Evolutionary conservation across 2,329 filamentous ascomycete species (phyloP), one percentile per base, ranked within the genome.

Genomic region (Aspergillus sp.): DNA sequence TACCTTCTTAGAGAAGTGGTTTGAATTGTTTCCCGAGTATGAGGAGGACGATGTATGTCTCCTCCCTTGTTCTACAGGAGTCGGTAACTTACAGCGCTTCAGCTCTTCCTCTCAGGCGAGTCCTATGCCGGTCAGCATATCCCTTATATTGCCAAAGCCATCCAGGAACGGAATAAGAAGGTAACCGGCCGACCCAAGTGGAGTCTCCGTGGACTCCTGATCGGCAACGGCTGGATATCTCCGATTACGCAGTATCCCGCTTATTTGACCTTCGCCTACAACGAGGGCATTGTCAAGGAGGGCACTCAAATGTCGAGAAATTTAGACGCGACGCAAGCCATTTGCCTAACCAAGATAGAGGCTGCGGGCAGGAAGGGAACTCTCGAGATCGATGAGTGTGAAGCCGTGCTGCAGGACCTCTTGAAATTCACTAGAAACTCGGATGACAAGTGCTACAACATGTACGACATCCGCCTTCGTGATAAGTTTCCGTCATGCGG

Each of bases 161-260:
- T 98, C 34, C 69, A 95, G 36, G 79, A 86, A 29, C 84, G 86
- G 39, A 98, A 98, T 65, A 80, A 82, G 51, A 65, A 66, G n/a
- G 33, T 40, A 4, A 58, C 61, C 10, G 52, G 52, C 14, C 44
- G 48, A n/a, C 43, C 64, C 25, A 57, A 61, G 15, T 98, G 89
- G 91, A 80, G 81, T 31, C 64, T 99, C 16, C 73, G 80, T 44
- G 91, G 89, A 6, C 67, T 98, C 13, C 58, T 98, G 22, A 96
- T 99, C 40, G 93, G 93, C 34, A 99, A 98, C 55, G 91, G 89
- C 24, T 99, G 93, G 91, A 89, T 98, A 33, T 83, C 88, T 2
- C 88, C 89, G 1, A 67, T 68, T 5, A 84, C 95, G 30, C 91
- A 99, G 57, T 98, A 96, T 58, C 78, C 81, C 17, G 71, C 89